These are phyloP conservation scores for Kwoniella pini DNA, from an alignment of 768 basidiomycete species.

Conservation along the genomic window DNA sequence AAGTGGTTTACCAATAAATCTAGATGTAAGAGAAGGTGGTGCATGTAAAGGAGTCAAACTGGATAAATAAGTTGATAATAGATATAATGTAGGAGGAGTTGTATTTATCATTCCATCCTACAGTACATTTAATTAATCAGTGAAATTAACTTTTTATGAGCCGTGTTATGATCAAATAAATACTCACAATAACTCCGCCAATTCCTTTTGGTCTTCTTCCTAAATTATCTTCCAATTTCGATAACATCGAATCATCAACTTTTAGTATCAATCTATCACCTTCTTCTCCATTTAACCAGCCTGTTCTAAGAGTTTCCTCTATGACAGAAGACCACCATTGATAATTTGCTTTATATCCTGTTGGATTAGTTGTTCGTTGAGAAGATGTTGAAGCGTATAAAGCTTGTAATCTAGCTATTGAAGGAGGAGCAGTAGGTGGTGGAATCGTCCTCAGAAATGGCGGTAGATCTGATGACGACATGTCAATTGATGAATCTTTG, in stretches of 20 bases:
- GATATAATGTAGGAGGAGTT: constrained; percentile 34
- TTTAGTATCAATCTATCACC: constrained; percentile 43
- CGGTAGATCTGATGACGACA: too few relatives aligned
- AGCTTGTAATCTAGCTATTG: constrained; percentile 55
- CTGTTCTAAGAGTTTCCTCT: constrained; percentile 39
- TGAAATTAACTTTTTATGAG: too few relatives aligned
- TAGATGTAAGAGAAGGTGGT: constrained; percentile 36
- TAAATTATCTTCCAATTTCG: constrained; percentile 37
- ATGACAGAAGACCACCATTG: constrained; percentile 71
- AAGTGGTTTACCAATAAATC: constrained; percentile 48
- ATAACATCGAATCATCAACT: constrained; percentile 43
- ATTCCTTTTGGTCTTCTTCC: constrained; percentile 47
- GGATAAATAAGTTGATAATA: constrained; percentile 38
- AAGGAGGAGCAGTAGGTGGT: constrained; percentile 34
- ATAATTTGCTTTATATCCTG: constrained; percentile 74
- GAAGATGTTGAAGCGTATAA: constrained; percentile 84
- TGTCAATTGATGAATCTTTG: too few relatives aligned
- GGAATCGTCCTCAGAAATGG: constrained; percentile 26
- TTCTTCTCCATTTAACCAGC: constrained; percentile 33
- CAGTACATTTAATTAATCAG: too few relatives aligned
- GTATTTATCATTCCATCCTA: constrained; percentile 33
- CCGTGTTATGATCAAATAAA: too few relatives aligned
- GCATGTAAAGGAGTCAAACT: constrained; percentile 43
- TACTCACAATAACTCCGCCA: constrained; percentile 50
- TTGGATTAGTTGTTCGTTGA: constrained; percentile 80